phyloP scores from a whole-genome alignment of 352 stramenopile species.

The Phytophthora pseudosyringae region DNA sequence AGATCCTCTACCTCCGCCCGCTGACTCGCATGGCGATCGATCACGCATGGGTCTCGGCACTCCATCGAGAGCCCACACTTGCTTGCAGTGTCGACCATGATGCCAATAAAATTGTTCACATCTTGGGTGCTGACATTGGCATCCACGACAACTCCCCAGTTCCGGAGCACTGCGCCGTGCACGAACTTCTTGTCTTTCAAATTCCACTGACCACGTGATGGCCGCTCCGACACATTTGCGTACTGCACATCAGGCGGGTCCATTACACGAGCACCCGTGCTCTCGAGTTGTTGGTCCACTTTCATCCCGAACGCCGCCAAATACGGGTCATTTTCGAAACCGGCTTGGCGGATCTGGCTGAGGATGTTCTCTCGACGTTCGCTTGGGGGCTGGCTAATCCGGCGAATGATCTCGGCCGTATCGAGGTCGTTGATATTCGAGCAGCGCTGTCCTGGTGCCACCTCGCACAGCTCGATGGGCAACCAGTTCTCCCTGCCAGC shows the following conservation, averaged over 20 bases:
- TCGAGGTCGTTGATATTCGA: conserved; percentile 79
- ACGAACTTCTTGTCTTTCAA: conserved; percentile 74
- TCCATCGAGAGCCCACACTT: conserved; percentile 47
- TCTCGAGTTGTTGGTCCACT: conserved; percentile 56
- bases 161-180: conserved; percentile 39
- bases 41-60: conserved; percentile 34
- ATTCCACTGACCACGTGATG: conserved; percentile 71
- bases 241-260: conserved; percentile 69
- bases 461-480: conserved; percentile 83
- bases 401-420: conserved; percentile 80
- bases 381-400: conserved; percentile 52
- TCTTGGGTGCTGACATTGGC: conserved; percentile 35
- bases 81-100: conserved; percentile 37
- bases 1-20: conserved; percentile 56
- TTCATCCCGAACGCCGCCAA: conserved; percentile 64
- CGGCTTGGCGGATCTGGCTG: conserved; percentile 56
- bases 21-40: conserved; percentile 16
- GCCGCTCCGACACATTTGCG: conserved; percentile 62
- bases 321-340: conserved; percentile 75
- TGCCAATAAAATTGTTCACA: conserved; percentile 45
- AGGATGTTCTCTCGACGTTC: conserved; percentile 56
- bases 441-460: conserved; percentile 69
- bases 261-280: conserved; percentile 50
- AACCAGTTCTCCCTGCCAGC: conserved; percentile 57
- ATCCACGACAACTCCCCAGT: conserved; percentile 64